A percentile compares a stretch with the other conserved stretches of the same genome.
Evolutionary conservation across 169 alveolate genomes (phyloP).

Genomic region (Plasmodium ovale): DNA sequence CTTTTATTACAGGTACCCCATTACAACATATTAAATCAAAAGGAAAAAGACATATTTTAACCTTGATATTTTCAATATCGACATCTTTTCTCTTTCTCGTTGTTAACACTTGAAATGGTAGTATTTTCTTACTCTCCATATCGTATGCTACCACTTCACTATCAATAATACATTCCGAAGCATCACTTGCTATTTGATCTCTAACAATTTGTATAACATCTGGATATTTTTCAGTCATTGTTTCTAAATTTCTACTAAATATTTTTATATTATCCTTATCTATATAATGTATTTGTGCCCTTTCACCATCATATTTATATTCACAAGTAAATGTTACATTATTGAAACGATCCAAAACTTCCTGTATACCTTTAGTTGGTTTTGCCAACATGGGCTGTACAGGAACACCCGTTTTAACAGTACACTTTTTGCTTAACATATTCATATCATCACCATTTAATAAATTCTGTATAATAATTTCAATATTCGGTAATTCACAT

Average conservation of each 20-base stretch:
- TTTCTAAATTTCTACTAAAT: conserved; percentile 96
- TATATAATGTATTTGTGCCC: conserved; percentile 96
- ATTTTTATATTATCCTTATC: conserved; percentile 83
- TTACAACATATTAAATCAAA: conserved; percentile 94
- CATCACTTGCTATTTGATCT: conserved; percentile 78
- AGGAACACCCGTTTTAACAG: conserved; percentile 97
- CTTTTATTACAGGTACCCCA: conserved; percentile 86
- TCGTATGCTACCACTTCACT: conserved; percentile 98
- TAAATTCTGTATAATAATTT: conserved; percentile 90
- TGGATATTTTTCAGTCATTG: conserved; percentile 85
- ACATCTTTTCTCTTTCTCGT: conserved; percentile 96
- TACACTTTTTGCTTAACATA: conserved; percentile 90
- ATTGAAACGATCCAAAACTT: conserved; percentile 91
- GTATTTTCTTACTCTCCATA: conserved; percentile 89
- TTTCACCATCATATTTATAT: conserved; percentile 98
- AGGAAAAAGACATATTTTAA: conserved; percentile 93
- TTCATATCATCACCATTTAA: conserved; percentile 87
- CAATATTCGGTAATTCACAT: conserved; percentile 95
- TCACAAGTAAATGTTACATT: conserved; percentile 96
- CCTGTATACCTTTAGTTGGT: conserved; percentile 93
- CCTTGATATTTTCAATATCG: conserved; percentile 89
- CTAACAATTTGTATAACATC: conserved; percentile 83
- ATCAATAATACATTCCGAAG: conserved; percentile 93
- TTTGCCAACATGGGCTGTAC: conserved; percentile 99
- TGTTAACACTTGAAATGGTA: conserved; percentile 96